A percentile compares a stretch with the other conserved stretches of the same genome.
phyloP scores from a whole-genome alignment of 2,329 filamentous ascomycete species.

The Fusarium tricinctum region DNA sequence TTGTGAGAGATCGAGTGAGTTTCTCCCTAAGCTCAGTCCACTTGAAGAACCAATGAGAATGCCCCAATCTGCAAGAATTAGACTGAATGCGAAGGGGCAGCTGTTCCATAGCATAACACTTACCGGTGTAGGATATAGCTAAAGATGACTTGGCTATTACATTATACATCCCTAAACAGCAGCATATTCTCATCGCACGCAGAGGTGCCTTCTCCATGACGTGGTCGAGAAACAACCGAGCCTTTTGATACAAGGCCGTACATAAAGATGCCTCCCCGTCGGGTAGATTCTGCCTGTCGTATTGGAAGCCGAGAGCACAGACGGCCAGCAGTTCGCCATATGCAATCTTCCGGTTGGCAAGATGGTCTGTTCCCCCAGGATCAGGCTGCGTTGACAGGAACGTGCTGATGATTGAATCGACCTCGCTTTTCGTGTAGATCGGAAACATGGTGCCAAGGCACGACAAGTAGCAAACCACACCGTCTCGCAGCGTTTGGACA shows the following conservation, averaged over 20 bases:
- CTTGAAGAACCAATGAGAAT: neutral
- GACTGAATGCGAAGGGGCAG: no score
- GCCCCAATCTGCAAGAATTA: neutral
- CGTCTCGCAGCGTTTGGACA: neutral
- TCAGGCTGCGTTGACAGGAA: neutral
- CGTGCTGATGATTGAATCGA: fast-evolving
- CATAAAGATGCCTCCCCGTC: fast-evolving
- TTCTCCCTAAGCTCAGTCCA: fast-evolving
- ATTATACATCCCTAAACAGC: neutral
- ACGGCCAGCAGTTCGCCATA: neutral
- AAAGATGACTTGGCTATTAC: slow-evolving; percentile 5
- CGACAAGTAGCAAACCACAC: fast-evolving
- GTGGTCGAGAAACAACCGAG: neutral
- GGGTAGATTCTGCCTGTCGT: neutral
- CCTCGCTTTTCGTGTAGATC: neutral
- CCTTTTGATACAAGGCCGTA: neutral
- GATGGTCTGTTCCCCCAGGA: neutral
- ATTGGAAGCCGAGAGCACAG: neutral
- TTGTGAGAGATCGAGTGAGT: fast-evolving
- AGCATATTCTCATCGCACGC: neutral
- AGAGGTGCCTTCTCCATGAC: neutral
- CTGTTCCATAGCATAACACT: no score
- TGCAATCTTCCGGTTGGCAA: fast-evolving
- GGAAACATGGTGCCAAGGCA: neutral
- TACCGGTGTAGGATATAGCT: slow-evolving; percentile 2